phyloP scores from a whole-genome alignment of 169 alveolate species.

The Toxoplasma gondii region DNA sequence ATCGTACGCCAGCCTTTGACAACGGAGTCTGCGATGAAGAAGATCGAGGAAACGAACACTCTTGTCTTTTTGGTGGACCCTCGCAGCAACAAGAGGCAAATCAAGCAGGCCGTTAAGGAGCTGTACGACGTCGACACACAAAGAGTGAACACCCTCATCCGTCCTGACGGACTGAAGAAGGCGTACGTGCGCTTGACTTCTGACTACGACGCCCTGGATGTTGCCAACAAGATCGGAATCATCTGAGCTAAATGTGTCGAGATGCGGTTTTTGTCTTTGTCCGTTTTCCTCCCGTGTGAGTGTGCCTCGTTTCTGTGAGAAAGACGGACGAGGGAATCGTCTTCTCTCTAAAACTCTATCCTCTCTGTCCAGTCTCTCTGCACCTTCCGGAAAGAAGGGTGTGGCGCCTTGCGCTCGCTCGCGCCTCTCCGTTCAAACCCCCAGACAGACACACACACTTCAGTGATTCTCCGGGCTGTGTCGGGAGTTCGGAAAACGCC shows the following conservation, averaged over 20 bases:
- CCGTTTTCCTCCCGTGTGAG: not conserved
- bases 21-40: constrained; percentile 98
- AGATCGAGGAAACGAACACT: constrained; percentile 98
- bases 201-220: constrained; percentile 97
- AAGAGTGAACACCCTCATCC: constrained; percentile 95
- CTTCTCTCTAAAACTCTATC: not conserved
- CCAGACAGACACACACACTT: no score
- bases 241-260: constrained; percentile 78
- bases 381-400: not conserved
- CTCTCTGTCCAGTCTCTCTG: not conserved
- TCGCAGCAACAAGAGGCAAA: constrained; percentile 92
- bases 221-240: constrained; percentile 98
- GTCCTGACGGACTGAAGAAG: constrained; percentile 95
- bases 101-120: constrained; percentile 93
- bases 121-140: constrained; percentile 92
- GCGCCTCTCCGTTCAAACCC: no score
- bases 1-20: constrained; percentile 95
- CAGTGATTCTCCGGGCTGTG: no score
- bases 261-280: not conserved
- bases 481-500: no score
- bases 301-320: not conserved
- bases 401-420: not conserved
- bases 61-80: constrained; percentile 81
- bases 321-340: not conserved
- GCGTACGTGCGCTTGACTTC: constrained; percentile 96